Percentiles rank a stretch among this genome's conserved stretches.
Conservation (phyloP, 208 protist species). For the Phytomonas francai region DNA sequence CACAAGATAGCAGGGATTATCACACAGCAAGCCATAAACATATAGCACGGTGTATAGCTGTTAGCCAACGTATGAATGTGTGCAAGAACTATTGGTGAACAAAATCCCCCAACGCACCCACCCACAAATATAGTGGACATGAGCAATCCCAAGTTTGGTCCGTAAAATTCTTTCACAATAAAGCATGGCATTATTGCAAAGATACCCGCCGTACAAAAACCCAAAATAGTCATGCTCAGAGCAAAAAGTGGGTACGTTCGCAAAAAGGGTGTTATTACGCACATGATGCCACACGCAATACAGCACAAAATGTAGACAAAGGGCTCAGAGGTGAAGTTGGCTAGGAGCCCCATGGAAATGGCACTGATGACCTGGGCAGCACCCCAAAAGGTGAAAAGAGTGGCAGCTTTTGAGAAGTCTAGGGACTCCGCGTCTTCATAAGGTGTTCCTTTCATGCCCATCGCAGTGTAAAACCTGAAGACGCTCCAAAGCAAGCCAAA, state of each 20-base stretch:
- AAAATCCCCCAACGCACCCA: constrained; percentile 66
- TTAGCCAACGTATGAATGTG: constrained; percentile 46
- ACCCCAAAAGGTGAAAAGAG: constrained; percentile 74
- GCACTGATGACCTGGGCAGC: constrained; percentile 66
- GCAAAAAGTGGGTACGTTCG: constrained; percentile 64
- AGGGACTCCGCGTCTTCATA: constrained; percentile 45
- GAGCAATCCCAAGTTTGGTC: constrained; percentile 75
- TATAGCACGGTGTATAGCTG: constrained; percentile 69
- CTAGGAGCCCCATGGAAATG: constrained; percentile 49
- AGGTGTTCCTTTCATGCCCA: constrained; percentile 54
- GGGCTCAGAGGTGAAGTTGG: constrained; percentile 37
- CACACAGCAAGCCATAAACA: constrained; percentile 69
- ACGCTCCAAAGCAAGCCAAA: constrained; percentile 67
- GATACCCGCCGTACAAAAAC: constrained; percentile 77
- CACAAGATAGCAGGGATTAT: constrained; percentile 47
- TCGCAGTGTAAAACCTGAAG: constrained; percentile 76
- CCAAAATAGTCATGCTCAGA: constrained; percentile 39
- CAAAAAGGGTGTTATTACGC: constrained; percentile 45
- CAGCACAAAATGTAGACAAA: constrained; percentile 56
- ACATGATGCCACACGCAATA: constrained; percentile 30
- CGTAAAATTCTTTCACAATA: constrained; percentile 55
- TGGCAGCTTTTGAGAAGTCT: constrained; percentile 45
- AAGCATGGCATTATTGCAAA: constrained; percentile 78
- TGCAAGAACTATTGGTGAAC: constrained; percentile 62
- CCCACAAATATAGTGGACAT: constrained; percentile 69